Percentiles rank a stretch among this genome's conserved stretches.
phyloP scores from a whole-genome alignment of 2,329 filamentous ascomycete species.

The Cercospora sp. region DNA sequence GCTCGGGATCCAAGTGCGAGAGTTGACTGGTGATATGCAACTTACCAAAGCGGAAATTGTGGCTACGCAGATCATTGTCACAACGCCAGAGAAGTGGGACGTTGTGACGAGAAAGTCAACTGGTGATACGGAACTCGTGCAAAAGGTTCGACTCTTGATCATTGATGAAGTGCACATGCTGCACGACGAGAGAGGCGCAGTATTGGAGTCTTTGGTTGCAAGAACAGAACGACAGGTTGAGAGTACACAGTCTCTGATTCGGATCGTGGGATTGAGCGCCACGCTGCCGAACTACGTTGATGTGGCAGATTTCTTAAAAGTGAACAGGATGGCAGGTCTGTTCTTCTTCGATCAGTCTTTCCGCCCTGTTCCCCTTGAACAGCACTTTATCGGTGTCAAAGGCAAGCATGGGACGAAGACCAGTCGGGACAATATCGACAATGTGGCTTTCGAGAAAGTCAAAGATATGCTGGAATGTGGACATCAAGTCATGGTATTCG shows the following conservation, averaged over 20 bases:
- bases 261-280: conserved; percentile 91
- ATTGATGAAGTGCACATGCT: conserved; percentile 99
- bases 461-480: conserved; percentile 85
- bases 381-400: conserved; percentile 96
- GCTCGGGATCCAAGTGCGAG: conserved; percentile 88
- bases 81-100: conserved; percentile 99
- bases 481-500: conserved; percentile 99
- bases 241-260: conserved; percentile 94
- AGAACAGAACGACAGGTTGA: conserved; percentile 95
- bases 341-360: conserved; percentile 98
- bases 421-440: conserved; percentile 85
- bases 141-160: conserved; percentile 93
- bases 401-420: conserved; percentile 80
- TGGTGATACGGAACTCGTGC: conserved; percentile 93
- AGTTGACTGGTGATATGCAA: conserved; percentile 98
- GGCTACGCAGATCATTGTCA: conserved; percentile 96
- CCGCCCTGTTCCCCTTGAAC: conserved; percentile 90
- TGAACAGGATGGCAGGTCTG: conserved; percentile 86
- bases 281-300: conserved; percentile 96
- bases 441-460: conserved; percentile 88
- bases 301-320: conserved; percentile 93
- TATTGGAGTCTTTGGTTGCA: conserved; percentile 92
- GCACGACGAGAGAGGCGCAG: conserved; percentile 93
- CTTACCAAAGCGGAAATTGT: conserved; percentile 95
- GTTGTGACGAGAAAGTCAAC: conserved; percentile 96